phyloP scores from a whole-genome alignment of 306 rosid species.

The Vicia sativa region DNA sequence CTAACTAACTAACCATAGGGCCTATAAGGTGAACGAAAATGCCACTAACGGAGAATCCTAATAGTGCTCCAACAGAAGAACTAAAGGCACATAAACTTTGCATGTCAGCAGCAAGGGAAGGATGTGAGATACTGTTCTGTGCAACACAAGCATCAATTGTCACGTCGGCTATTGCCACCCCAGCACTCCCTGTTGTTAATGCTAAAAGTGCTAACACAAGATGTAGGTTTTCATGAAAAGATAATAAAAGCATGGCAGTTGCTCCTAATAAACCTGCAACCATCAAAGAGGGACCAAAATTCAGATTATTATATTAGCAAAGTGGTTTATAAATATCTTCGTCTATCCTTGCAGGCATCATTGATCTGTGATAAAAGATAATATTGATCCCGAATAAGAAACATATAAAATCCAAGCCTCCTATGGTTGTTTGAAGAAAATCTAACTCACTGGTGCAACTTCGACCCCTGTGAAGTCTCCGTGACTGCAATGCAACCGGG shows the following conservation, averaged over 20 bases:
- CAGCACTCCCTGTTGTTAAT: constrained; percentile 80
- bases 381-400: constrained; percentile 23
- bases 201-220: constrained; percentile 70
- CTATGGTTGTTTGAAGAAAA: neutral
- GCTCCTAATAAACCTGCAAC: constrained; percentile 67
- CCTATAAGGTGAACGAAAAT: constrained; percentile 86
- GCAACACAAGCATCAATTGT: constrained; percentile 98
- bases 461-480: too few species aligned
- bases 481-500: too few species aligned
- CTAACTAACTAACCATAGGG: constrained; percentile 80
- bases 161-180: constrained; percentile 88
- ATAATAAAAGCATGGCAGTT: constrained; percentile 67
- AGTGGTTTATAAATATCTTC: constrained; percentile 29
- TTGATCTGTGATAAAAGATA: neutral
- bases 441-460: too few species aligned
- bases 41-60: constrained; percentile 87
- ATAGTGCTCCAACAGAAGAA: constrained; percentile 74
- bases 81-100: constrained; percentile 96
- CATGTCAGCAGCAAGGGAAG: constrained; percentile 83
- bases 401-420: neutral
- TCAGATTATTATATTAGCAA: constrained; percentile 28
- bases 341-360: neutral
- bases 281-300: constrained; percentile 26
- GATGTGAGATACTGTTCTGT: constrained; percentile 80
- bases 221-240: constrained; percentile 69